Percentiles rank a stretch among this genome's conserved stretches.
phyloP scores from a whole-genome alignment of 129 eudicot genomes.

The carrot (Daucus carota) region DNA sequence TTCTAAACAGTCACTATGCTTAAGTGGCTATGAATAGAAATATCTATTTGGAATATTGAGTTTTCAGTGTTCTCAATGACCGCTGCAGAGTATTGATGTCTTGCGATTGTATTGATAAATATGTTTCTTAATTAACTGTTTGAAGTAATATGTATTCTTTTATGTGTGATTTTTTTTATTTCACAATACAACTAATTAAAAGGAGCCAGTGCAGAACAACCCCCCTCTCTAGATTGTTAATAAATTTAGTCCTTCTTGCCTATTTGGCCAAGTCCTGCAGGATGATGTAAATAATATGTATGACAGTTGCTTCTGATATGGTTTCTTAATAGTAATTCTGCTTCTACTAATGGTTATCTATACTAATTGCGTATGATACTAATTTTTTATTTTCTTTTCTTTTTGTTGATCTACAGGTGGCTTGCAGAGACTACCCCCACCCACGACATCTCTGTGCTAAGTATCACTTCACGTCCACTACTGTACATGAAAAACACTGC shows the following conservation, averaged over 20 bases:
- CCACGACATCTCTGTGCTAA: conserved; percentile 77
- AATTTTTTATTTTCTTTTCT: background rate
- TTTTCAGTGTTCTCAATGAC: background rate
- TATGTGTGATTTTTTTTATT: background rate
- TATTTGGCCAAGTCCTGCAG: background rate
- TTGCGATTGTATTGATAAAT: background rate
- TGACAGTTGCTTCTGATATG: background rate
- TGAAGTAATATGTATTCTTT: background rate
- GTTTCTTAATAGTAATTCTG: background rate
- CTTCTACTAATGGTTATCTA: background rate
- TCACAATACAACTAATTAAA: background rate
- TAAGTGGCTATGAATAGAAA: conserved; percentile 6
- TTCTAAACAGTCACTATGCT: conserved; percentile 8
- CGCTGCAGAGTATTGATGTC: background rate
- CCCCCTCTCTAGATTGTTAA: background rate
- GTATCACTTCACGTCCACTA: conserved; percentile 61
- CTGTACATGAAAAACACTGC: conserved; percentile 51
- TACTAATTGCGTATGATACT: background rate
- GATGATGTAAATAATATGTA: background rate
- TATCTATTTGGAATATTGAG: conserved; percentile 2
- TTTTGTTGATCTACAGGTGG: conserved; percentile 48
- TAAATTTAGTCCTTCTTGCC: background rate
- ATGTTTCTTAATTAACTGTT: background rate
- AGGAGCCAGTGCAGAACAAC: no score
- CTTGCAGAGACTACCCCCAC: conserved; percentile 93